These are phyloP conservation scores for Vitis hybrid DNA, from an alignment of 177 flowering plant species.

Conservation along the genomic window DNA sequence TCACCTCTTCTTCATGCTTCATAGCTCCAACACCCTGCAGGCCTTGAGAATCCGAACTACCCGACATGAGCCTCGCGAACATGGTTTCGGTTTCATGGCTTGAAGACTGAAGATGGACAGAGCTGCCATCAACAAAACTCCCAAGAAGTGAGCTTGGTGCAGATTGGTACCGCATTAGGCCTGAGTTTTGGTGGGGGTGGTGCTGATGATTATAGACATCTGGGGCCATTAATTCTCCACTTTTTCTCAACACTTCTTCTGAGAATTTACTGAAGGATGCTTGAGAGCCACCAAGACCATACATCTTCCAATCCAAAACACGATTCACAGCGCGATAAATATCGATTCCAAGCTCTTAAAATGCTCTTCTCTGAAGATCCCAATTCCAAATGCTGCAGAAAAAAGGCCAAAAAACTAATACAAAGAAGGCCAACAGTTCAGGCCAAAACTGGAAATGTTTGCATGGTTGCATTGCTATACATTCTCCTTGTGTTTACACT, in stretches of 20 bases:
- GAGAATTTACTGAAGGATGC: conserved; percentile 3
- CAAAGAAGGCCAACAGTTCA: not conserved
- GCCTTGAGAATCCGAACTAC: conserved; percentile 9
- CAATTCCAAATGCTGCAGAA: no score
- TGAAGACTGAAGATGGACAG: conserved; percentile 22
- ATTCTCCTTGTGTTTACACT: no score
- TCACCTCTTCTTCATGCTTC: conserved; percentile 14
- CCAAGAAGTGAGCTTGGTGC: conserved; percentile 58
- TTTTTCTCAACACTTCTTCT: conserved; percentile 19
- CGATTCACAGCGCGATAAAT: not conserved
- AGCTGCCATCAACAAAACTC: conserved; percentile 17
- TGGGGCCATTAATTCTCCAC: conserved; percentile 16
- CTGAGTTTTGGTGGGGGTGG: conserved; percentile 5
- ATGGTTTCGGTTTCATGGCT: conserved; percentile 26
- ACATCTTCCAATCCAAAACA: not conserved
- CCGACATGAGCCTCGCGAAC: conserved; percentile 10
- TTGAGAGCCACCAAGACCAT: conserved; percentile 4
- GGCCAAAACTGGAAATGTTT: no score
- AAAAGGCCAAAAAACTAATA: not conserved
- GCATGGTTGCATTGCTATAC: no score
- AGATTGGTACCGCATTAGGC: conserved; percentile 41
- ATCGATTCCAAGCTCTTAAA: no score
- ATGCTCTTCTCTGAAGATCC: no score
- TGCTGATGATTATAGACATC: conserved; percentile 6
- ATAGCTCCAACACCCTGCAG: conserved; percentile 14